Conservation (phyloP, 106 monocot species). For the Vanilla planifolia region DNA sequence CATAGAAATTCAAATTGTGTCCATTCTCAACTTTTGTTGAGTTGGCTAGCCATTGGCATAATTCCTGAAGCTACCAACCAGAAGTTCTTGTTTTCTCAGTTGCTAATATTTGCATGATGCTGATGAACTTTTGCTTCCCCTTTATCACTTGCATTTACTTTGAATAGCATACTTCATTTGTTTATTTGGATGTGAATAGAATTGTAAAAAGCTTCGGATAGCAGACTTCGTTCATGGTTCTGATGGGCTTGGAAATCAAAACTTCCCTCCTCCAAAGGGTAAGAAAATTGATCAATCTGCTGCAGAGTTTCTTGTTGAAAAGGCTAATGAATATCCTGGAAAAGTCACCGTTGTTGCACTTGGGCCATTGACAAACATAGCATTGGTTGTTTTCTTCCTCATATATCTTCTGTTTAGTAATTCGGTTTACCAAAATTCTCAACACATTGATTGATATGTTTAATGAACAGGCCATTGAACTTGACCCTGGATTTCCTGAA, state of each 20-base stretch:
- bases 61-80: too few relatives aligned
- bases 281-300: slow-evolving; percentile 69
- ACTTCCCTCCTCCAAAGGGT: slow-evolving; percentile 75
- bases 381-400: slow-evolving; percentile 50
- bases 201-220: slow-evolving; percentile 75
- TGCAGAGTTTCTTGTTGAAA: slow-evolving; percentile 66
- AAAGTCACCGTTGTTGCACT: slow-evolving; percentile 86
- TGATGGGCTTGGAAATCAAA: slow-evolving; percentile 95
- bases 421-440: not conserved
- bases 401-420: slow-evolving; percentile 1
- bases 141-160: not conserved
- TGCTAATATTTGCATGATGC: not conserved
- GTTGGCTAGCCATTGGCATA: too few relatives aligned
- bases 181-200: slow-evolving; percentile 39
- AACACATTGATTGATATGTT: too few relatives aligned
- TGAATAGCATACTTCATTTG: not conserved
- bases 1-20: too few relatives aligned
- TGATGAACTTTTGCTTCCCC: not conserved
- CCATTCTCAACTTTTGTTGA: too few relatives aligned
- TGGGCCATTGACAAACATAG: slow-evolving; percentile 91
- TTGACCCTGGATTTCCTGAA: slow-evolving; percentile 71
- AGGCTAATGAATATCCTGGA: slow-evolving; percentile 68
- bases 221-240: slow-evolving; percentile 90
- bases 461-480: slow-evolving; percentile 73
- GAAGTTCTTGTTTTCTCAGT: not conserved